Percentiles rank a stretch among this genome's conserved stretches.
Conservation (phyloP, 2,329 filamentous ascomycete genomes). For the Diaporthe sp. region DNA sequence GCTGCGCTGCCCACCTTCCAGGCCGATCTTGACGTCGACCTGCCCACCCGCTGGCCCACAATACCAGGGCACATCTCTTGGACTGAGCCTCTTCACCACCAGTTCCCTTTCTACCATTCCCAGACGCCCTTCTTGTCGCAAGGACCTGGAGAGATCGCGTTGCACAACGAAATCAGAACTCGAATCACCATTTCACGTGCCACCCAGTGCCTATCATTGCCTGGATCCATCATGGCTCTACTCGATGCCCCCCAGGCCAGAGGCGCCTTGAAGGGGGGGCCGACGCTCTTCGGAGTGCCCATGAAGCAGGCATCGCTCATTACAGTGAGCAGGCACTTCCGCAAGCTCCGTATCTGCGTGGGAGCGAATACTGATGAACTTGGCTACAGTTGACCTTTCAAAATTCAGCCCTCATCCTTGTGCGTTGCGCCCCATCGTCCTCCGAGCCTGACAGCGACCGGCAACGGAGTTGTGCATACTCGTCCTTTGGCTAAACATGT, state of each 20-base stretch:
- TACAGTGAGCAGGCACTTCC: slow-evolving; percentile 62
- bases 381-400: slow-evolving; percentile 78
- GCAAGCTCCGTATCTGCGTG: slow-evolving; percentile 6
- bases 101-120: background rate
- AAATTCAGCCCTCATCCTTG: slow-evolving; percentile 83
- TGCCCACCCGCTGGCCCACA: slow-evolving; percentile 21
- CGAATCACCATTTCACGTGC: background rate
- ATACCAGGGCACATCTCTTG: slow-evolving; percentile 25
- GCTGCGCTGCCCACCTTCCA: slow-evolving; percentile 15
- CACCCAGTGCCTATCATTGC: background rate
- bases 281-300: slow-evolving; percentile 70
- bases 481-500: slow-evolving; percentile 30
- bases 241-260: slow-evolving; percentile 54
- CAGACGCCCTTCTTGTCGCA: background rate
- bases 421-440: slow-evolving; percentile 52
- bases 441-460: slow-evolving; percentile 3
- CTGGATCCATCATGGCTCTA: slow-evolving; percentile 55
- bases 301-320: slow-evolving; percentile 79
- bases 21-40: slow-evolving; percentile 32
- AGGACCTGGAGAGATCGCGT: background rate
- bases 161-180: background rate
- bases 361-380: slow-evolving; percentile 46
- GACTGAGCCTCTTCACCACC: slow-evolving; percentile 10
- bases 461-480: background rate
- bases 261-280: slow-evolving; percentile 50